Evolutionary conservation across 2,329 filamentous ascomycete species (phyloP).

Genomic region (Exophiala xenobiotica): DNA sequence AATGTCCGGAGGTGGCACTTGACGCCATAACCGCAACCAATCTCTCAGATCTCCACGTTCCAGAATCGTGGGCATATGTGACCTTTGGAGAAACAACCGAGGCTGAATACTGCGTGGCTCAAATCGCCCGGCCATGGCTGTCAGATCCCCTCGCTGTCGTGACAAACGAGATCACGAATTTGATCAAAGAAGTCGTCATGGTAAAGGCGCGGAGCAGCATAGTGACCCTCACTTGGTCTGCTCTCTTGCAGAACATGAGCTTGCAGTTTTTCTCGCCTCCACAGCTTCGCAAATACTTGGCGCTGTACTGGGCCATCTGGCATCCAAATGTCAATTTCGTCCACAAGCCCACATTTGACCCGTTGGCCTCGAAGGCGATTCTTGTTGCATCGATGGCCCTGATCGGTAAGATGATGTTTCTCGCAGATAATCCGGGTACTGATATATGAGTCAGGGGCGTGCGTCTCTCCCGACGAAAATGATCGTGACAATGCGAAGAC

Average conservation of each 20-base stretch:
- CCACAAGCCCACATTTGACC: conserved; percentile 40
- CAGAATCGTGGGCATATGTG: no score
- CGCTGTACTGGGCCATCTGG: conserved; percentile 41
- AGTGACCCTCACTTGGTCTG: background rate
- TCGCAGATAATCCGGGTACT: no score
- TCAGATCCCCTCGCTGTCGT: background rate
- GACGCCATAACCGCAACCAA: background rate
- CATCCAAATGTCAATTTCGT: conserved; percentile 40
- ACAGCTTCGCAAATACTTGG: conserved; percentile 35
- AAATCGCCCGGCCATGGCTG: background rate
- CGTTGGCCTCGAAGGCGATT: conserved; percentile 32
- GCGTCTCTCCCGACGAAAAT: background rate
- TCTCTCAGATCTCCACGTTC: background rate
- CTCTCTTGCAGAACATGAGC: background rate
- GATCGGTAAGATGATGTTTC: background rate
- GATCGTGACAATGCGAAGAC: conserved; percentile 30
- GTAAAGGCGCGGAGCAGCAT: background rate
- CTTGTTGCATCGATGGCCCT: conserved; percentile 27
- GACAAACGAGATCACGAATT: background rate
- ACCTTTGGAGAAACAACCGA: no score
- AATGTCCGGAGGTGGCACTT: background rate
- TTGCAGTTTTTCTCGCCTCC: conserved; percentile 14
- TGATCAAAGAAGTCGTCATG: background rate
- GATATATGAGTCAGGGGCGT: no score
- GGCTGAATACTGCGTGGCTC: background rate